Conservation (phyloP, 2,329 filamentous ascomycete genomes). For the Penicillium sclerotiorum region DNA sequence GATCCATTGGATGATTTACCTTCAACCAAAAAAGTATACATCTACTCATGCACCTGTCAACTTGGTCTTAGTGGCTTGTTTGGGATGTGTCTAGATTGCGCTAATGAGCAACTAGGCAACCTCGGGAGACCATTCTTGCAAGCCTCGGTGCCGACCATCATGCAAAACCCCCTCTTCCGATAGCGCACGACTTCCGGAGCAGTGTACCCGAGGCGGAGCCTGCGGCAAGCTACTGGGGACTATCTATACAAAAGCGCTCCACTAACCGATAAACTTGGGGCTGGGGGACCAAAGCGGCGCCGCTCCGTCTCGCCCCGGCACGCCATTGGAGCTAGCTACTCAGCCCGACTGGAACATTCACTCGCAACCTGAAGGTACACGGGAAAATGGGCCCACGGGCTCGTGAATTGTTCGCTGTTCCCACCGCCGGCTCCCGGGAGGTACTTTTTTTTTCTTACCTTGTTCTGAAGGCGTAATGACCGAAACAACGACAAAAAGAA, state of each 20-base stretch:
- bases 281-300: constrained; percentile 13
- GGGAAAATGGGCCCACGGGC: constrained; percentile 13
- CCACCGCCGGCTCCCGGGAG: too few species aligned
- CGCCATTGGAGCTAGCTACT: constrained; percentile 9
- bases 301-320: constrained; percentile 9
- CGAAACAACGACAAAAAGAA: too few species aligned
- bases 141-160: constrained; percentile 6
- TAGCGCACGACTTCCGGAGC: constrained; percentile 7
- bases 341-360: constrained; percentile 2
- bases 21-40: neutral
- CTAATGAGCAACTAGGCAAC: neutral
- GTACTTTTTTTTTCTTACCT: too few species aligned
- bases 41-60: neutral
- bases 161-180: constrained; percentile 1
- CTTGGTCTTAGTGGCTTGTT: neutral
- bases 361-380: neutral
- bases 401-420: too few species aligned
- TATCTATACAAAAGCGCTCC: constrained; percentile 16
- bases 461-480: too few species aligned
- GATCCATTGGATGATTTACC: constrained; percentile 1
- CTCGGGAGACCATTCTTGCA: constrained; percentile 2
- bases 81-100: neutral
- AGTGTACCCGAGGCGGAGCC: constrained; percentile 14
- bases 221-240: constrained; percentile 11
- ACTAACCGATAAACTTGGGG: constrained; percentile 21